A percentile compares a stretch with the other conserved stretches of the same genome.
Evolutionary conservation across 305 asterid species (phyloP).

Genomic region (Solanum hybrid): DNA sequence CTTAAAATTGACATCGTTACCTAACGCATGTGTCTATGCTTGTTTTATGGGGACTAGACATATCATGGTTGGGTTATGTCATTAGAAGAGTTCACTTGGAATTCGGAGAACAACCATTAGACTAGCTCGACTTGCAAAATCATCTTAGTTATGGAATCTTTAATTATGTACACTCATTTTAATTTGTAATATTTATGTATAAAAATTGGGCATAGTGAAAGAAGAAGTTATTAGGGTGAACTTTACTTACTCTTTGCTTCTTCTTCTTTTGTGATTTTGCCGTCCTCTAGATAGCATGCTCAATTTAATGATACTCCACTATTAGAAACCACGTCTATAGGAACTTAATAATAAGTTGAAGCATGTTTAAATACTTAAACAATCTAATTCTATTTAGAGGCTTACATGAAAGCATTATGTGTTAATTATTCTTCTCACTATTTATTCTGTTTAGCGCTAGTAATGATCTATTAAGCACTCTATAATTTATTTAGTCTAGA

Average conservation of each 20-base stretch:
- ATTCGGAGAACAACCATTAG: background rate
- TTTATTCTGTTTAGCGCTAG: background rate
- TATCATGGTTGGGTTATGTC: background rate
- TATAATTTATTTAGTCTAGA: background rate
- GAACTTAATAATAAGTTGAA: background rate
- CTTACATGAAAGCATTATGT: background rate
- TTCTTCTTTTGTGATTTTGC: background rate
- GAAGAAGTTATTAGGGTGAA: background rate
- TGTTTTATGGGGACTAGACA: background rate
- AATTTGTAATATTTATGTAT: background rate
- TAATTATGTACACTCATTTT: background rate
- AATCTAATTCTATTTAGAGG: background rate
- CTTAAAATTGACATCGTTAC: background rate
- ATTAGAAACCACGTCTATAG: background rate
- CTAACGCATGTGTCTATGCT: background rate
- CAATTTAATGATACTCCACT: background rate
- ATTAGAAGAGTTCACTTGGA: background rate
- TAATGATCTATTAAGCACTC: background rate
- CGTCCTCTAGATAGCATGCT: background rate
- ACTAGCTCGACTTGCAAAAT: background rate
- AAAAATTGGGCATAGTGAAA: background rate
- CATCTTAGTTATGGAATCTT: background rate
- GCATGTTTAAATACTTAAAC: background rate
- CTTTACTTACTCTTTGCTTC: background rate
- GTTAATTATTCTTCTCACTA: background rate